A percentile compares a stretch with the other conserved stretches of the same genome.
phyloP scores from a whole-genome alignment of 192 early-diverging fungal species.

The Helicostylum pulchrum region DNA sequence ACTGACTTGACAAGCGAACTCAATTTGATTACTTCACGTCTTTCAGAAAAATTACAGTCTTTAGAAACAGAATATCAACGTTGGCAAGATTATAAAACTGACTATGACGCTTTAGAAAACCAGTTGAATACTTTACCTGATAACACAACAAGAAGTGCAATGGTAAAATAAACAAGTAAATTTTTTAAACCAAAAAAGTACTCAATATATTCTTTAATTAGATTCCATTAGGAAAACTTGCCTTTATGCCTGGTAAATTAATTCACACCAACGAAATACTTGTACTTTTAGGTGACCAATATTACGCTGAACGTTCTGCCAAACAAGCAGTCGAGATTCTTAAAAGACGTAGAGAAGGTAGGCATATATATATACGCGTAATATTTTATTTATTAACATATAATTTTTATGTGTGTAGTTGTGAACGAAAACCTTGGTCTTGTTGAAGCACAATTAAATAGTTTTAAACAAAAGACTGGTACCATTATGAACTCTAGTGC shows the following conservation, averaged over 20 bases:
- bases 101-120: constrained; percentile 51
- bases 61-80: constrained; percentile 24
- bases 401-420: constrained; percentile 25
- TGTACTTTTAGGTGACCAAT: constrained; percentile 89
- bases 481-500: background rate
- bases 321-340: constrained; percentile 72
- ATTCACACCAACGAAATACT: constrained; percentile 92
- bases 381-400: background rate
- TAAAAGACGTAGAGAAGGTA: constrained; percentile 64
- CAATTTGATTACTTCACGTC: background rate
- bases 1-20: background rate
- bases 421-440: constrained; percentile 46
- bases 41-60: background rate
- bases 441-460: constrained; percentile 50
- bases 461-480: constrained; percentile 28
- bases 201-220: constrained; percentile 17
- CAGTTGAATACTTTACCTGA: constrained; percentile 47
- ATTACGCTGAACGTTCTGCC: constrained; percentile 81
- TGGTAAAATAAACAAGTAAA: constrained; percentile 38
- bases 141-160: constrained; percentile 45
- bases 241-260: constrained; percentile 83
- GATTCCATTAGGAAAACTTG: constrained; percentile 82
- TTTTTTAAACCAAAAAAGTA: background rate
- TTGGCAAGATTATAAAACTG: constrained; percentile 56
- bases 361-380: constrained; percentile 12